phyloP scores from a whole-genome alignment of 2,329 filamentous ascomycete genomes.

The Colletotrichum truncatum region DNA sequence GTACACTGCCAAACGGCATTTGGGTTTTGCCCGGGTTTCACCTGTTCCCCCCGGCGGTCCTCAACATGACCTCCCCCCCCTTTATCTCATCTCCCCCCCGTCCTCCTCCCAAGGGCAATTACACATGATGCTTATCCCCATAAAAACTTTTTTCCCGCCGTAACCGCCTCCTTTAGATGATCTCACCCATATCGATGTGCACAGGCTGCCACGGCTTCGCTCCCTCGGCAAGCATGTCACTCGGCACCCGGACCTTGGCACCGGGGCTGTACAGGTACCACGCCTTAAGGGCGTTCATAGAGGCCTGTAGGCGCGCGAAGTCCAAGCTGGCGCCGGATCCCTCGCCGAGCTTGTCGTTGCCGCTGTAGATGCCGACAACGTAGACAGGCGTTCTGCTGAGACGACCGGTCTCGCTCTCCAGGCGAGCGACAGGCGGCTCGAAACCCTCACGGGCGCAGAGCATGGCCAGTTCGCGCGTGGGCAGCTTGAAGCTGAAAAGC shows the following conservation, averaged over 20 bases:
- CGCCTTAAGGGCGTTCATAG: conserved; percentile 85
- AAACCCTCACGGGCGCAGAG: conserved; percentile 92
- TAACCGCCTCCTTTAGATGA: conserved; percentile 55
- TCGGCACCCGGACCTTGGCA: conserved; percentile 70
- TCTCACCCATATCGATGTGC: conserved; percentile 76
- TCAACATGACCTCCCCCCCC: background rate
- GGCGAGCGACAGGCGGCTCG: conserved; percentile 83
- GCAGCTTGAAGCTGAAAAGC: conserved; percentile 86
- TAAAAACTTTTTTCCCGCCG: background rate
- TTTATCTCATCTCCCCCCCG: background rate
- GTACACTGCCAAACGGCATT: conserved; percentile 29
- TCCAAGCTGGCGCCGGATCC: conserved; percentile 82
- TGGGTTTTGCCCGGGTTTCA: background rate
- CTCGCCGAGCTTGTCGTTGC: conserved; percentile 90
- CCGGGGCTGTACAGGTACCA: conserved; percentile 97
- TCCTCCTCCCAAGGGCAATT: conserved; percentile 3
- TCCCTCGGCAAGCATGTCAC: conserved; percentile 71
- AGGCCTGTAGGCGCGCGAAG: conserved; percentile 80
- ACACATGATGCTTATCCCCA: conserved; percentile 13
- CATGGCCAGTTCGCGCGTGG: conserved; percentile 82
- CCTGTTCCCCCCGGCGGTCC: background rate
- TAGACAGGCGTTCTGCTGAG: conserved; percentile 87
- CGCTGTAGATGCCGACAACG: conserved; percentile 93
- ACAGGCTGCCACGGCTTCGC: conserved; percentile 72
- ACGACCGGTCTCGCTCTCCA: conserved; percentile 92